Base-by-base conservation (phyloP, 192 early-diverging fungal species). In the Polychytrium aggregatum region DNA sequence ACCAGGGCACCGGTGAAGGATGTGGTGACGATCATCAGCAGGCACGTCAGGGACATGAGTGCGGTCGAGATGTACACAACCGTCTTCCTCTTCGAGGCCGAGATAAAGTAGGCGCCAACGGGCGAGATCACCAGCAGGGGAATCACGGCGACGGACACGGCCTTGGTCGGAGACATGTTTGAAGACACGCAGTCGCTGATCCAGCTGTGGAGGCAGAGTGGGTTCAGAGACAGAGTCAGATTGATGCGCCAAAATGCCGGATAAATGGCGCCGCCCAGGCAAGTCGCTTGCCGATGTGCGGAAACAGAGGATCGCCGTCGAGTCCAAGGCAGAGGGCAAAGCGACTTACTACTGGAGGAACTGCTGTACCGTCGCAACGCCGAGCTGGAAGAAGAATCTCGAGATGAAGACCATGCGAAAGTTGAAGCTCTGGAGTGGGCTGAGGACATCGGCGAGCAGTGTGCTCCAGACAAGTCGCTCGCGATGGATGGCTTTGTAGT, bases 311-410 rank as follows among this genome's bases (percentile, higher is more conserved):
- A n/a, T n/a, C n/a, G n/a, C n/a, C n/a, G n/a, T n/a, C n/a, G n/a
- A n/a, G n/a, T n/a, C n/a, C n/a, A n/a, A n/a, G n/a, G n/a, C n/a
- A n/a, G n/a, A n/a, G n/a, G n/a, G n/a, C n/a, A n/a, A n/a, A n/a
- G n/a, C n/a, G n/a, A n/a, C n/a, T n/a, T n/a, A n/a, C n/a, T 61
- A 71, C 37, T 71, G 65, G 44, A 71, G 48, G 52, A 69, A 71
- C 44, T 68, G 65, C 39, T 68, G 63, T 14, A 71, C 60, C 27
- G 65, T 71, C 18, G 62, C 60, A 31, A 71, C 65, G 7, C 62
- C 65, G 6, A 71, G 55, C 48, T 71, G 69, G 56, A 69, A 71
- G 11, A 71, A 35, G 41, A 71, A 62, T 14, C 69, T 45, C 17
- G 44, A 50, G 2, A 53, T 13, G 55, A 67, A 71, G 13, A 71